Conservation (phyloP, 805 yeast genomes). For the Lipomyces oligophaga region DNA sequence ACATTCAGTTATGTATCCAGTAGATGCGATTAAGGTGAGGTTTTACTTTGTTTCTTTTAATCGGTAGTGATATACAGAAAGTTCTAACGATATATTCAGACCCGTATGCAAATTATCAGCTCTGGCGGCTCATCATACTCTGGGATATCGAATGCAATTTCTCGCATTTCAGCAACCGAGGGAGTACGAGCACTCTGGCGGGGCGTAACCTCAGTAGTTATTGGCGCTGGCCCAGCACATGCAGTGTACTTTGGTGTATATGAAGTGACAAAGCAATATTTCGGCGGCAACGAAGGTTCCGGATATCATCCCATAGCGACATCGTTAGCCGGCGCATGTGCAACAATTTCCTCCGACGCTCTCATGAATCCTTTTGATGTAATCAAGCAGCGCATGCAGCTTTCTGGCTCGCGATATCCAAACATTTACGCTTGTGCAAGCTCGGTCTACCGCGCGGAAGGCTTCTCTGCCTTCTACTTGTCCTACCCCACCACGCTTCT, state of each 20-base stretch:
- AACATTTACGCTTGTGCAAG: conserved; percentile 34
- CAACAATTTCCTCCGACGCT: conserved; percentile 90
- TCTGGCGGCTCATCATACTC: conserved; percentile 32
- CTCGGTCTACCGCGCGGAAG: conserved; percentile 39
- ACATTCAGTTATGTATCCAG: conserved; percentile 94
- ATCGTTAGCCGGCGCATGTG: conserved; percentile 83
- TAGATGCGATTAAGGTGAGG: conserved; percentile 73
- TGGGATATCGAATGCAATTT: conserved; percentile 60
- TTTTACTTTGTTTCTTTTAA: neutral
- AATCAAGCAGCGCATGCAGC: conserved; percentile 91
- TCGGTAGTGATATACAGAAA: neutral
- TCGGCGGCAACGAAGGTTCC: conserved; percentile 41
- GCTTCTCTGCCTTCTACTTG: conserved; percentile 72
- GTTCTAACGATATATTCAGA: conserved; percentile 36
- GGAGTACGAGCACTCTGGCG: conserved; percentile 89
- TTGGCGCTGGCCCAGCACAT: conserved; percentile 99
- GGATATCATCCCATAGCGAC: conserved; percentile 75
- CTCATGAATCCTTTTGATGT: conserved; percentile 97
- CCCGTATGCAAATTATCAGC: conserved; percentile 74
- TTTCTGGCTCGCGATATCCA: conserved; percentile 34
- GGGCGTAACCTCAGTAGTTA: conserved; percentile 83
- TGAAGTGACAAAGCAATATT: conserved; percentile 66
- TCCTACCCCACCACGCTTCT: conserved; percentile 92
- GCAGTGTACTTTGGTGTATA: conserved; percentile 95
- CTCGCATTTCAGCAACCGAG: conserved; percentile 76